Evolutionary conservation across 805 yeast genomes (phyloP), one percentile per base, ranked within the genome.

Genomic region (Candida qinlingensis): DNA sequence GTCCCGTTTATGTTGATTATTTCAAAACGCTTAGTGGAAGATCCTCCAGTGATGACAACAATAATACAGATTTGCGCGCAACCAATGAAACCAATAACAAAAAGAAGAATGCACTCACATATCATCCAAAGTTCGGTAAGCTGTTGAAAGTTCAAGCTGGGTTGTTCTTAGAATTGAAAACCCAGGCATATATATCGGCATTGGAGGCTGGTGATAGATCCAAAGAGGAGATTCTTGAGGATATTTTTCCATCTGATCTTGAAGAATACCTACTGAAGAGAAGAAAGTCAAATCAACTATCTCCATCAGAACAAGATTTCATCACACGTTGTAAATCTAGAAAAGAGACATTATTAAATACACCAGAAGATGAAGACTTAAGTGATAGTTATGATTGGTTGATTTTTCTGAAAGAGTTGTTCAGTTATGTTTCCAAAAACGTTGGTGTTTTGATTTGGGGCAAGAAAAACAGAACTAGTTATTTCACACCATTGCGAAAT

Each of bases 151-250:
- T 86, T 8, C 97, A 88, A 57, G 90, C 94, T 0, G 80, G 79
- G 10, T 67, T 94, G 44, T 89, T 76, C 56, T 71, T 94, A 37
- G 97, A 94, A 56, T 74, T 94, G 62, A 94, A 94, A 64, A 94
- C 99, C 0, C 99, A 94, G 66, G 96, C 97, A 0, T 94, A 81
- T 61, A 90, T 94, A 25, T 84, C 97, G 1, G 96, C 96, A 0
- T 66, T 91, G 51, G 87, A 85, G 59, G 74, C 83, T 1, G 73
- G 72, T 11, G 73, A 80, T 46, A 71, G 85, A 54, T 70, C 85
- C 1, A 76, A 79, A 52, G 76, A 75, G 48, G 91, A 84, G 40
- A 77, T 88, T 9, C 69, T 91, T 54, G 81, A 85, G 46, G 87
- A 83, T 56, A 75, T 91, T 41, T 86, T 92, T 56, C 95, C 97